Evolutionary conservation across 2,329 filamentous ascomycete genomes (phyloP), one percentile per base, ranked within the genome.

Genomic region (Lachnellula hyalina): DNA sequence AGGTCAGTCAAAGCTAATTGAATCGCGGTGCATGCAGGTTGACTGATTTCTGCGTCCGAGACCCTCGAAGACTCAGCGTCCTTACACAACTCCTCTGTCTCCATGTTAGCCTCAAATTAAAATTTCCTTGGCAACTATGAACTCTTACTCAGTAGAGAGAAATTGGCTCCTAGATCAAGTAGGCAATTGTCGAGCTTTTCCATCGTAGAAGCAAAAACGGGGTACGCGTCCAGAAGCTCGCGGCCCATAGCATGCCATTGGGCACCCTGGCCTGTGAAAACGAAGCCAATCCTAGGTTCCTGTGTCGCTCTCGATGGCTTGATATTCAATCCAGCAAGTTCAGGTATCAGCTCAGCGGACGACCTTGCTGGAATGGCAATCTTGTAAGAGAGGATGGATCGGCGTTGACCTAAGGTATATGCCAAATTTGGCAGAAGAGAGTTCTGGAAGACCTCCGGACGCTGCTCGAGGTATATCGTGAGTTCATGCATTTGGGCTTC

Each of bases 1-100:
- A 81, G 66, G 14, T 74, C 68, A 0, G 73, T 71, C 6, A 81
- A 60, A 1, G 72, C 65, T 3, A 82, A 64, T 61, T 82, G 79
- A 2, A 81, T 59, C 0, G 77, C 74, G 0, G 75, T 77, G 56
- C 71, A 76, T 66, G 72, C 67, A 56, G 75, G 74, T 59, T 77
- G 74, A n/a, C 70, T 73, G 53, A 77, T 71, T 47, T 75, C 66
- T 0, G 75, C 73, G 34, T 71, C 54, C 11, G 55, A 59, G 2
- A 77, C 65, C 17, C 63, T 61, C 0, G 72, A 71, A 1, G 68
- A 63, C 11, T 69, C 59, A 2, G 65, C 68, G 51, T 72, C 66
- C 47, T 67, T 71, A 25, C 54, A 50, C 2, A 77, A 67, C 60
- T 76, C 73, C 40, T 72, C 68, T 19, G 9, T 47, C 5, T 15